Percentiles rank a stretch among this genome's conserved stretches.
These are phyloP conservation scores for Candida frijolesensis DNA, from an alignment of 1,139 yeast species.

Conservation along the genomic window DNA sequence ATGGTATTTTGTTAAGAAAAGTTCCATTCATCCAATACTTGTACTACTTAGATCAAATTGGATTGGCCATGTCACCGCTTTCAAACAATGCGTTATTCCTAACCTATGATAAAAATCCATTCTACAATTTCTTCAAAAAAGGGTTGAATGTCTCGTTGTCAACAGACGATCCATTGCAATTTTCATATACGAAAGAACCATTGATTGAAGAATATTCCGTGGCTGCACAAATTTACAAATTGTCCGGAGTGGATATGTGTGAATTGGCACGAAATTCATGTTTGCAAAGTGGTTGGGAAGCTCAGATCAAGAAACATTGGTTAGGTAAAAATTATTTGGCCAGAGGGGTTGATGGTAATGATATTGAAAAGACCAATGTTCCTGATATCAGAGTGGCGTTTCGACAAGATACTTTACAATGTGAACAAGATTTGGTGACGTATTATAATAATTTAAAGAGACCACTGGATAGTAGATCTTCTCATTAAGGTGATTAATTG, in stretches of 20 bases:
- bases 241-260: constrained; percentile 95
- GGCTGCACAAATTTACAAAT: constrained; percentile 94
- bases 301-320: constrained; percentile 86
- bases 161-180: constrained; percentile 74
- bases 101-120: constrained; percentile 94
- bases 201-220: constrained; percentile 95
- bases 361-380: constrained; percentile 91
- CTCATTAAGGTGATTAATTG: background rate
- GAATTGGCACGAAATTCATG: constrained; percentile 89
- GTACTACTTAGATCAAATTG: constrained; percentile 91
- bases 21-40: constrained; percentile 93
- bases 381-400: constrained; percentile 85
- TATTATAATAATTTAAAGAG: constrained; percentile 41
- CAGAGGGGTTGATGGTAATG: constrained; percentile 77
- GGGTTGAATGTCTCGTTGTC: constrained; percentile 93
- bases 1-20: constrained; percentile 90
- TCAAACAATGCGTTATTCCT: constrained; percentile 94
- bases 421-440: constrained; percentile 73
- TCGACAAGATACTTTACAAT: constrained; percentile 76
- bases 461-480: constrained; percentile 7
- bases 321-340: constrained; percentile 68
- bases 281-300: constrained; percentile 90
- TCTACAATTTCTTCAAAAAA: constrained; percentile 83
- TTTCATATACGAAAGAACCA: constrained; percentile 97
- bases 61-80: constrained; percentile 98